Conservation (phyloP, 345 rosid genomes). For the Pistacia integerrima region DNA sequence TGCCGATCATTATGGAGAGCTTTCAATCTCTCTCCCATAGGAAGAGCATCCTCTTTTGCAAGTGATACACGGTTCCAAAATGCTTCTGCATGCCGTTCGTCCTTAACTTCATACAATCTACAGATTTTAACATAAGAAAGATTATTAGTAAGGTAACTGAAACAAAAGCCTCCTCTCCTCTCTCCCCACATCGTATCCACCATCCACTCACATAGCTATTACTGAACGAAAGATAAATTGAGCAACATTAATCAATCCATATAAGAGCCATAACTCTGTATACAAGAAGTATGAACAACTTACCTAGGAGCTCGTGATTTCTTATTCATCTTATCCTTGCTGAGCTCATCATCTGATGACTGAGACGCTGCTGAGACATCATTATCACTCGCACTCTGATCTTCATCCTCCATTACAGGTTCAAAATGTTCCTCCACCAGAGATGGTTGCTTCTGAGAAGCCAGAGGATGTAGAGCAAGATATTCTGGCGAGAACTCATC, state of each 20-base stretch:
- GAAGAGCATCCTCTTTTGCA: slow-evolving; percentile 71
- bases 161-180: not conserved
- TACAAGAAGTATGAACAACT: slow-evolving; percentile 14
- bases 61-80: slow-evolving; percentile 62
- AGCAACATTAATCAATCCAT: not conserved
- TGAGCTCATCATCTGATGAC: slow-evolving; percentile 48
- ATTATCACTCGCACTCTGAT: slow-evolving; percentile 51
- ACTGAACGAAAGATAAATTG: not conserved
- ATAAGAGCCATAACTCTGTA: not conserved
- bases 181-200: not conserved
- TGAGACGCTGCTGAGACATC: slow-evolving; percentile 50
- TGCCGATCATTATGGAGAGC: slow-evolving; percentile 47
- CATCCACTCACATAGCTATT: not conserved
- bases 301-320: slow-evolving; percentile 72
- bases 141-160: slow-evolving; percentile 2
- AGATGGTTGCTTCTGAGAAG: slow-evolving; percentile 58
- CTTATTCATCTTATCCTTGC: slow-evolving; percentile 36
- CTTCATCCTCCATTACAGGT: slow-evolving; percentile 54
- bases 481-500: slow-evolving; percentile 69
- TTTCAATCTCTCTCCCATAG: slow-evolving; percentile 77
- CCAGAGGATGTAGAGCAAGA: slow-evolving; percentile 74
- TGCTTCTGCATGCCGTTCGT: slow-evolving; percentile 85
- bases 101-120: slow-evolving; percentile 86
- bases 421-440: slow-evolving; percentile 87
- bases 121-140: not conserved